Evolutionary conservation across 2,329 filamentous ascomycete genomes (phyloP), one percentile per base, ranked within the genome.

Genomic region (Nakataea oryzae): DNA sequence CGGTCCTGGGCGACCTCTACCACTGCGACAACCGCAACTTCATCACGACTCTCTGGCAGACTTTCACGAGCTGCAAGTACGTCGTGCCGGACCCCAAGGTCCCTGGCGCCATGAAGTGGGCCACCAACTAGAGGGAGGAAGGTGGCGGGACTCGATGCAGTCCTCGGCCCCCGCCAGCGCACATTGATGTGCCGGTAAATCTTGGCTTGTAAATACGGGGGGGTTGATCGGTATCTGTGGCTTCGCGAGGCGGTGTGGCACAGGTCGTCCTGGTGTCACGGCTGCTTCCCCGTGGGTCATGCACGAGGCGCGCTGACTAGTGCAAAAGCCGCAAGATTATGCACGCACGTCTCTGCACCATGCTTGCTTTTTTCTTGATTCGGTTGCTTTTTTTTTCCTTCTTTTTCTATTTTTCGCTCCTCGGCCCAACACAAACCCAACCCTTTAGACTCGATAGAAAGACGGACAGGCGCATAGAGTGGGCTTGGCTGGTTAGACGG

Each of bases 1-100:
- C 78, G 12, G 72, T 86, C n/a, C 77, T 86, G 24, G 83, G 83
- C 9, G 74, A 79, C 32, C 74, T 80, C 61, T 86, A 86, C 72
- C 75, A 75, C 68, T 69, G 72, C 11, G 79, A 81, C 58, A 69
- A 74, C 14, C 68, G 73, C 59, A 75, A 73, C 28, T 81, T 81
- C 69, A 65, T 79, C 62, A 74, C 75, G 59, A 74, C 76, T 61
- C 72, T 81, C 58, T 79, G 78, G 76, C 69, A 69, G 14, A 76
- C 75, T 21, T 81, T 79, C 68, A 78, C 72, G 54, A 73, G 71
- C 59, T 79, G 78, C 73, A 77, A 78, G 64, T 81, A 77, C 66
- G 78, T 81, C 32, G 76, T 78, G 63, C 68, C 72, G 57, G 74
- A 76, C 67, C 71, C 74, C 28, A 66, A 67, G 57, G 69, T 69